A percentile compares a stretch with the other conserved stretches of the same genome.
Evolutionary conservation across 202 grass and related monocot genomes (phyloP).

Genomic region (Sporobolus alterniflorus): DNA sequence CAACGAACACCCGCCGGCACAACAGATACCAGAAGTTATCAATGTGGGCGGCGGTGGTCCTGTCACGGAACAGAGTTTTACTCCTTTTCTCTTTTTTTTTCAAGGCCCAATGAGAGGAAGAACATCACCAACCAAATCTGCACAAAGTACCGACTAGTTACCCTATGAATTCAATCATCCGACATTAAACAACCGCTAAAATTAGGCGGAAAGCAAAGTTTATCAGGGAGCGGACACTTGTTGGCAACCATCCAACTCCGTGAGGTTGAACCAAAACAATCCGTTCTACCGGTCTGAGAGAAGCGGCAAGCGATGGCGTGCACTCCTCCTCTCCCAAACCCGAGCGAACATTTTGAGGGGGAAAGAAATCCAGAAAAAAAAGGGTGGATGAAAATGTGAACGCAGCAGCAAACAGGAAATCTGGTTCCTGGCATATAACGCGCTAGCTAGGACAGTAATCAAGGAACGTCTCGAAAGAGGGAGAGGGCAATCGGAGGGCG

Average conservation of each 20-base stretch:
- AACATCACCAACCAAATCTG: constrained; percentile 39
- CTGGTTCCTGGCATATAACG: neutral
- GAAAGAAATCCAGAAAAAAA: neutral
- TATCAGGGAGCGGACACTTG: neutral
- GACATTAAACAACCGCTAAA: constrained; percentile 36
- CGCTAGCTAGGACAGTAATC: neutral
- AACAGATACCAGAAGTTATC: constrained; percentile 38
- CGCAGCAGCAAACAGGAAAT: neutral
- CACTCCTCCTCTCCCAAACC: neutral
- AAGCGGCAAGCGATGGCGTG: neutral
- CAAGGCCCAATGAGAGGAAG: neutral
- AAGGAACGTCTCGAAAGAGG: neutral
- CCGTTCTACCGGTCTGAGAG: neutral
- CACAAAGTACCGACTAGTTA: neutral
- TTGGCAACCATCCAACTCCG: neutral
- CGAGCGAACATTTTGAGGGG: no score
- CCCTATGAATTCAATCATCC: constrained; percentile 17
- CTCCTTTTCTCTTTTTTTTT: neutral
- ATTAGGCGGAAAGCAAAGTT: neutral
- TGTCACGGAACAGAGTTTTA: neutral
- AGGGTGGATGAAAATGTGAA: neutral
- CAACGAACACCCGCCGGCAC: constrained; percentile 35
- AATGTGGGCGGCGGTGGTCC: constrained; percentile 48
- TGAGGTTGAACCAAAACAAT: neutral
- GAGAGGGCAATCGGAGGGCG: constrained; percentile 9